Evolutionary conservation across 495 filamentous ascomycete genomes (phyloP).

Genomic region (Annulohypoxylon moriforme): DNA sequence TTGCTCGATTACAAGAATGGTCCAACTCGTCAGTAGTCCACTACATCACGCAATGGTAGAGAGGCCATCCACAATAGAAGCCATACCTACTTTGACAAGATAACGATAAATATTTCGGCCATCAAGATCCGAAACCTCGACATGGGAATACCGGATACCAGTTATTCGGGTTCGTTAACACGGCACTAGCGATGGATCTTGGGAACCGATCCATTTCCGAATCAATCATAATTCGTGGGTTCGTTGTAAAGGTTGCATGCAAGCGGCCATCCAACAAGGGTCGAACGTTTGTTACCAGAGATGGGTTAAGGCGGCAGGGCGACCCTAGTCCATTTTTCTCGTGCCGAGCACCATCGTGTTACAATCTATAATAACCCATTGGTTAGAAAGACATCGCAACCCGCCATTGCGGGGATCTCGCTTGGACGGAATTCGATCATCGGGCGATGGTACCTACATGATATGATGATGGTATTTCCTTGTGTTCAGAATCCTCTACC

Average conservation of each 20-base stretch:
- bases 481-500: neutral
- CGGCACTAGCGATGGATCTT: neutral
- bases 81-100: neutral
- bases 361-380: slow-evolving; percentile 17
- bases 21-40: slow-evolving; percentile 19
- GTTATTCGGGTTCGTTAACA: neutral
- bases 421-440: neutral
- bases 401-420: slow-evolving; percentile 25
- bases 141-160: slow-evolving; percentile 18
- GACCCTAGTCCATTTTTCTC: neutral
- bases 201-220: slow-evolving; percentile 14
- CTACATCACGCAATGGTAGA: slow-evolving; percentile 22
- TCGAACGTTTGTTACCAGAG: slow-evolving; percentile 1
- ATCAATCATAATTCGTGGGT: neutral
- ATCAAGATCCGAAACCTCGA: slow-evolving; percentile 13
- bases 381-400: slow-evolving; percentile 14
- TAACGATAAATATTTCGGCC: neutral
- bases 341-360: slow-evolving; percentile 5
- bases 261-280: slow-evolving; percentile 10
- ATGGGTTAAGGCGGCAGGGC: neutral
- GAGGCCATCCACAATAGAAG: neutral
- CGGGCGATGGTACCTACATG: slow-evolving; percentile 5
- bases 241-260: slow-evolving; percentile 1
- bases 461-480: neutral
- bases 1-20: neutral